Evolutionary conservation across 768 basidiomycete species (phyloP).

Genomic region (Pisolithus microcarpus): DNA sequence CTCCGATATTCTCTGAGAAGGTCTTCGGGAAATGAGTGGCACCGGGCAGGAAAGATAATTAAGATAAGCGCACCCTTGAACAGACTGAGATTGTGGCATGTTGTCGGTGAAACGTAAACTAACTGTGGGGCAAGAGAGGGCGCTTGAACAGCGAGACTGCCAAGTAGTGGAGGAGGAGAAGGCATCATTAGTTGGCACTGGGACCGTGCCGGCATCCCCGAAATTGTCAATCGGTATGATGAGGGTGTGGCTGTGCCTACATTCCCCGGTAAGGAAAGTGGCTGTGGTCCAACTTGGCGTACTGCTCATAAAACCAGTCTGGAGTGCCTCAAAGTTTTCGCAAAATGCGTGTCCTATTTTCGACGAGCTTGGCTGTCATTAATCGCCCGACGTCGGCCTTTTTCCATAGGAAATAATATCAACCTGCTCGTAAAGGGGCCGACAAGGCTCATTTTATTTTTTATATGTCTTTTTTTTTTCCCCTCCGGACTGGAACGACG

Average conservation of each 20-base stretch:
- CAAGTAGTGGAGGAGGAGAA: conserved; percentile 47
- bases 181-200: conserved; percentile 28
- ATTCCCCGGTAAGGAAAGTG: conserved; percentile 26
- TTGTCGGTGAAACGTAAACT: conserved; percentile 66
- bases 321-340: neutral
- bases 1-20: conserved; percentile 76
- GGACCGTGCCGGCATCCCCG: conserved; percentile 22
- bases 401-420: too few relatives aligned
- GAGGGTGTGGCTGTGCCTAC: conserved; percentile 9
- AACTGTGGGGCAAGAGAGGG: conserved; percentile 52
- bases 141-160: conserved; percentile 63
- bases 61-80: conserved; percentile 51
- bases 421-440: too few relatives aligned
- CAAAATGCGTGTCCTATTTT: too few relatives aligned
- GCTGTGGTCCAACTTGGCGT: conserved; percentile 10
- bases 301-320: neutral
- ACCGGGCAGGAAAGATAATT: neutral
- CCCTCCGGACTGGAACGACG: too few relatives aligned
- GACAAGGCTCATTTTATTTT: too few relatives aligned
- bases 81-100: conserved; percentile 65
- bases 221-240: conserved; percentile 17
- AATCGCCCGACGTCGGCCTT: too few relatives aligned
- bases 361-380: too few relatives aligned
- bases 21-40: conserved; percentile 39
- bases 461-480: too few relatives aligned